A percentile compares a stretch with the other conserved stretches of the same genome.
Evolutionary conservation across 2,329 filamentous ascomycete genomes (phyloP).

Genomic region (Dactylella cylindrospora): DNA sequence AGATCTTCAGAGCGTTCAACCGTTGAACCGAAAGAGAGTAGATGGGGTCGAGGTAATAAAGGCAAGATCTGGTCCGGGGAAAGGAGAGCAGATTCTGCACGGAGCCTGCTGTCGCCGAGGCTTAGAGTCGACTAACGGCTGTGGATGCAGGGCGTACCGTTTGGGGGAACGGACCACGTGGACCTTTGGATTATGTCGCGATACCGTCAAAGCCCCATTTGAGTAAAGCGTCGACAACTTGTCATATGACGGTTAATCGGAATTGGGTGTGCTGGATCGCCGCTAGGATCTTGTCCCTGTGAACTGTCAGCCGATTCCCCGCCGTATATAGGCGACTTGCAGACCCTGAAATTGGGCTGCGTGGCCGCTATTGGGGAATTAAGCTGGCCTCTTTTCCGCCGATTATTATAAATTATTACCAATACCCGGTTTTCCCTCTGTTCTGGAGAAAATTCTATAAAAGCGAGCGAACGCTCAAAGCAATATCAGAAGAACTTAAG

Average conservation of each 20-base stretch:
- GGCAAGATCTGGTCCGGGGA: too few relatives aligned
- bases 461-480: constrained; percentile 1
- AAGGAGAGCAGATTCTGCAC: too few relatives aligned
- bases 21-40: background rate
- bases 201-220: constrained; percentile 40
- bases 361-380: constrained; percentile 30
- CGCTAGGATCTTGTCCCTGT: constrained; percentile 41
- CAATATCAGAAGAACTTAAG: constrained; percentile 36
- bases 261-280: constrained; percentile 41
- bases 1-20: too few relatives aligned
- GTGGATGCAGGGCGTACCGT: constrained; percentile 39
- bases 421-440: constrained; percentile 18
- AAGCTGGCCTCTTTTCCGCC: constrained; percentile 18
- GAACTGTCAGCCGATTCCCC: constrained; percentile 44
- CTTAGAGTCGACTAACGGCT: constrained; percentile 30
- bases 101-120: too few relatives aligned
- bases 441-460: too few relatives aligned
- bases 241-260: constrained; percentile 43
- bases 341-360: constrained; percentile 28
- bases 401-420: constrained; percentile 41
- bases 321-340: constrained; percentile 30
- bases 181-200: constrained; percentile 38
- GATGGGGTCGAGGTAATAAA: background rate
- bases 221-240: constrained; percentile 41
- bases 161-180: constrained; percentile 39